Evolutionary conservation across 2,329 filamentous ascomycete genomes (phyloP).

Genomic region (Pyrenophora seminiperda): DNA sequence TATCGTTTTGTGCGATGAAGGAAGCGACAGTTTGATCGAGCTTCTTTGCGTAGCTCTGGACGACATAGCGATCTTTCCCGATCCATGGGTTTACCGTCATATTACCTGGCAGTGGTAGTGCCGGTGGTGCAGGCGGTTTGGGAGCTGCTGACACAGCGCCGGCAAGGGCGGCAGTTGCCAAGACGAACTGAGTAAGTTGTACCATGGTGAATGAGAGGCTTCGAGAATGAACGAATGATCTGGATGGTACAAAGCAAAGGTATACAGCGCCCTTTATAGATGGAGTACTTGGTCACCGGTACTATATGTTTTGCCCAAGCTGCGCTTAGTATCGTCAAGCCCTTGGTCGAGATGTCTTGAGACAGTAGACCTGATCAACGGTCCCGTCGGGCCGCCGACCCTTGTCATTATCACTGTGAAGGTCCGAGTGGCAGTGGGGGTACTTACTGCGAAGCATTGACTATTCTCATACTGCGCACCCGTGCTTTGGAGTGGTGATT

Average conservation of each 20-base stretch:
- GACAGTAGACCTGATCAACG: conserved; percentile 5
- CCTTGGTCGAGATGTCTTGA: not conserved
- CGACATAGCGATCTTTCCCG: conserved; percentile 33
- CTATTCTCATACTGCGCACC: conserved; percentile 1
- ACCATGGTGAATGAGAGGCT: conserved; percentile 26
- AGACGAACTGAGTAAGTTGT: conserved; percentile 29
- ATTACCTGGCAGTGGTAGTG: conserved; percentile 5
- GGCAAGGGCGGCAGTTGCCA: conserved; percentile 28
- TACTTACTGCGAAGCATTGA: conserved; percentile 14
- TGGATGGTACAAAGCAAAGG: conserved; percentile 7
- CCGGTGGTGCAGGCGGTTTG: conserved; percentile 4
- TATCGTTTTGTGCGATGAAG: conserved; percentile 30
- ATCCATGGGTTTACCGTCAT: conserved; percentile 27
- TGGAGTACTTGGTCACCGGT: not conserved
- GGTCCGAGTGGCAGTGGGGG: conserved; percentile 3
- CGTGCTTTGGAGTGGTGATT: conserved; percentile 3
- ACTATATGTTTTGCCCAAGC: conserved; percentile 11
- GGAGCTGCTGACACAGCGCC: conserved; percentile 25
- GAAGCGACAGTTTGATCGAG: conserved; percentile 33
- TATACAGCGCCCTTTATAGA: conserved; percentile 18
- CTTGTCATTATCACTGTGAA: not conserved
- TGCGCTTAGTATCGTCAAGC: conserved; percentile 6
- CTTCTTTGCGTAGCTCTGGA: conserved; percentile 31
- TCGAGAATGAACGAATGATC: not conserved
- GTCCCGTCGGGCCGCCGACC: conserved; percentile 24